Evolutionary conservation across 208 protist species (phyloP).

Genomic region (Trypanosoma vivax): DNA sequence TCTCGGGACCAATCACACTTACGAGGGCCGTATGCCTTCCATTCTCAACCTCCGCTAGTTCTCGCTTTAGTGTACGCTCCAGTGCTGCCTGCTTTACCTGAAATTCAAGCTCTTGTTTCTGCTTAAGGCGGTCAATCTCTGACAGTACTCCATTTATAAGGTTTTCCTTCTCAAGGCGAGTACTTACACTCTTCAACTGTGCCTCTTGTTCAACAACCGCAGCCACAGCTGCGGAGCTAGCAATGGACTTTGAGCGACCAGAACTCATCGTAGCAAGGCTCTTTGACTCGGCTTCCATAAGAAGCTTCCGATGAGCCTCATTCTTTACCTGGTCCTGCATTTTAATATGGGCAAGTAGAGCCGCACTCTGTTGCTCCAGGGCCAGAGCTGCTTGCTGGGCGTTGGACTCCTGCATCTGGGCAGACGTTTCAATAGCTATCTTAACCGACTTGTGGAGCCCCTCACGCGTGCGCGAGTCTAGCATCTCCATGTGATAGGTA

Average conservation of each 20-base stretch:
- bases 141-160: slow-evolving; percentile 35
- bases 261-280: slow-evolving; percentile 78
- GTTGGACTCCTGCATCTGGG: slow-evolving; percentile 90
- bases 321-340: slow-evolving; percentile 90
- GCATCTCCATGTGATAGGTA: slow-evolving; percentile 92
- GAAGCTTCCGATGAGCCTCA: slow-evolving; percentile 79
- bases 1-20: slow-evolving; percentile 61
- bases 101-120: slow-evolving; percentile 31
- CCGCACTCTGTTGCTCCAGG: slow-evolving; percentile 88
- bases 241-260: slow-evolving; percentile 88
- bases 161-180: slow-evolving; percentile 70
- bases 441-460: slow-evolving; percentile 95
- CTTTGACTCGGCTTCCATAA: slow-evolving; percentile 84
- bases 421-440: slow-evolving; percentile 95
- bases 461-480: slow-evolving; percentile 91
- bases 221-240: slow-evolving; percentile 81
- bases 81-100: slow-evolving; percentile 28
- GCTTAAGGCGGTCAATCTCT: slow-evolving; percentile 44
- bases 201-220: slow-evolving; percentile 86
- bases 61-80: slow-evolving; percentile 24
- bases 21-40: slow-evolving; percentile 42
- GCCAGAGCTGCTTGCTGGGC: slow-evolving; percentile 88
- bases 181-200: slow-evolving; percentile 55
- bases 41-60: slow-evolving; percentile 35
- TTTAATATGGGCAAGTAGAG: slow-evolving; percentile 86